Base-by-base conservation (phyloP, 2,329 filamentous ascomycete species). In the Acephala macrosclerotiorum region DNA sequence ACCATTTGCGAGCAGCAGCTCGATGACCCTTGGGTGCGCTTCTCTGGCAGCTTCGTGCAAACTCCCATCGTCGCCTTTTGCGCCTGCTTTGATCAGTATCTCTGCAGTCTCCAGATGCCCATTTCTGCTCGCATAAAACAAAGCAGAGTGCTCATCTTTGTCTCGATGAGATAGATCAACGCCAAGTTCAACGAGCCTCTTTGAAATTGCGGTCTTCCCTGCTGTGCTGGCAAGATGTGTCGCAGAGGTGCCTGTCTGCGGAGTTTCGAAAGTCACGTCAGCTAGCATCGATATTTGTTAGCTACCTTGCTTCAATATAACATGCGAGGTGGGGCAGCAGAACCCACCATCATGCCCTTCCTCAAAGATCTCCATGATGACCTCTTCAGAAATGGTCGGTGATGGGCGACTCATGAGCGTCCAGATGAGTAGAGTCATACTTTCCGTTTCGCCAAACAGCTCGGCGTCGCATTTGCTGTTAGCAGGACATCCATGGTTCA, bases 401-500 rank as follows among this genome's bases (percentile, higher is more conserved):
- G 38, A 5, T 1, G 16, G 11, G 45, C 58, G 58, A 29, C 58
- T 60, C 20, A 60, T 3, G 42, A 33, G 18, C 38, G 58, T 36
- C 58, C 58, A 60, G n/a, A 60, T 60, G 22, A 60, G 58, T 26
- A 60, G 35, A 47, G 38, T 60, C 58, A 60, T 60, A 11, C 35
- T 49, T 40, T 60, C 58, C 16, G 22, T 45, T 35, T n/a, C 38
- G 25, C n/a, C 26, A 49, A 36, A 47, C 58, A 47, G 40, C 7
- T 33, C 26, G 22, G 38, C 58, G 29, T 47, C 40, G 26, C 35
- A 45, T 20, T 47, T 60, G 40, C 58, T 60, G 42, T 47, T 60
- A 5, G 58, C 36, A 47, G 12, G 40, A 33, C 58, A 60, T 9
- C 58, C 58, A 49, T 60, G 2, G 11, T 42, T 45, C 11, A 60